Evolutionary conservation across 1,284 basidiomycete genomes (phyloP), one percentile per base, ranked within the genome.

Genomic region (Dichomitus squalens): DNA sequence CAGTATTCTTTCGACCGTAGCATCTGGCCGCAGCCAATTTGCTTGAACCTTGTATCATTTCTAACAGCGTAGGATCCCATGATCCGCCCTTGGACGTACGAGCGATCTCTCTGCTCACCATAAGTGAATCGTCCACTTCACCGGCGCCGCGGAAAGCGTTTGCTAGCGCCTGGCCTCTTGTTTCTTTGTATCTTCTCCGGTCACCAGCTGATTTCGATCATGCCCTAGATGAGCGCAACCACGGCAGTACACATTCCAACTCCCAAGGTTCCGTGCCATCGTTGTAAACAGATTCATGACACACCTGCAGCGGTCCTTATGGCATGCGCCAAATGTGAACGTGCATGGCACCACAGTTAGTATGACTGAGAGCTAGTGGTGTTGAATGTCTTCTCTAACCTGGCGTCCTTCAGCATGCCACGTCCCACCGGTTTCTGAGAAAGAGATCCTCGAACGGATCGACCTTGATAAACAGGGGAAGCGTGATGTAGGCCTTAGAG

Each of bases 271-370:
- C 47, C 50, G 1, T 66, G 65, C 27, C 52, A 58, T 2, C 59
- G 63, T 25, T 67, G 66, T 43, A 57, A 52, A 16, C 44, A 50
- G 23, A 57, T 39, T 11, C 58, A 63, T 27, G 47, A 62, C 23
- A 62, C 40, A 1, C 57, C 64, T 2, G 41, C 43, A 0, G 60
- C 63, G 11, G 63, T 67, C 40, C 57, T 67, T 4, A 52, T 67
- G n/a, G 46, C 57, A 14, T 67, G 66, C 49, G 58, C 51, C 21
- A 64, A 41, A 18, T 67, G 66, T 43, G 56, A 59, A 21, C 64
- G 66, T 12, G 52, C 55, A 25, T 67, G 66, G 66, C 66, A 67
- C 23, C 64, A 67, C 21, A 52, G 66, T 67, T 14, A 43, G 64
- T 20, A 25, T 18, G 23, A 14, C 40, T 34, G 27, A 8, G n/a